Conservation (phyloP, 768 basidiomycete genomes). For the Fomitopsis serialis region DNA sequence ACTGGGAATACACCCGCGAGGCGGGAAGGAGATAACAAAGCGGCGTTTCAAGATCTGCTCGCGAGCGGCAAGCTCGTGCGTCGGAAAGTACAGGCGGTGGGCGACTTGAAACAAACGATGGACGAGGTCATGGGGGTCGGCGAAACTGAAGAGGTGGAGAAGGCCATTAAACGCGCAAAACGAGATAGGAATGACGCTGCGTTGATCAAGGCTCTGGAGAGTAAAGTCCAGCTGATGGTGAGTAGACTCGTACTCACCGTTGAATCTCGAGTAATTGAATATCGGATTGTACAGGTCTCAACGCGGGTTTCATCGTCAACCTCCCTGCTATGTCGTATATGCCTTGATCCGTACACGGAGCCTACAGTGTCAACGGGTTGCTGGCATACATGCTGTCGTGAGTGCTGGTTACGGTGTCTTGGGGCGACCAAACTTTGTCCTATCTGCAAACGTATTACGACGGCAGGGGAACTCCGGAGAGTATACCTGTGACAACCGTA, state of each 20-base stretch:
- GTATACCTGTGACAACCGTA: constrained; percentile 52
- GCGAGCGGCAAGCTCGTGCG: constrained; percentile 39
- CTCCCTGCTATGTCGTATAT: constrained; percentile 63
- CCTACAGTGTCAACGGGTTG: constrained; percentile 80
- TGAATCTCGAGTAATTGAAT: neutral
- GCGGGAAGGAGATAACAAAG: constrained; percentile 13
- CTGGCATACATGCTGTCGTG: constrained; percentile 82
- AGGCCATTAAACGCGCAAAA: constrained; percentile 43
- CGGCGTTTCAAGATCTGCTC: constrained; percentile 45
- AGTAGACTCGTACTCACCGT: constrained; percentile 16
- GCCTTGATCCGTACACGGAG: constrained; percentile 71
- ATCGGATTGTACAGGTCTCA: constrained; percentile 34
- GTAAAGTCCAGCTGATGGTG: constrained; percentile 54
- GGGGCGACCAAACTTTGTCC: constrained; percentile 80
- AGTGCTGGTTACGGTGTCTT: constrained; percentile 82
- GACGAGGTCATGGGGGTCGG: constrained; percentile 36
- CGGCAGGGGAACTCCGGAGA: constrained; percentile 66
- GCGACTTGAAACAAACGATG: constrained; percentile 28
- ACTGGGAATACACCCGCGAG: constrained; percentile 33
- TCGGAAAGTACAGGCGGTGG: constrained; percentile 12
- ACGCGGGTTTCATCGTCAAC: constrained; percentile 35
- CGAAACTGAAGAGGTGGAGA: constrained; percentile 23
- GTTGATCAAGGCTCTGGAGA: constrained; percentile 52
- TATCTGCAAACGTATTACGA: constrained; percentile 83
- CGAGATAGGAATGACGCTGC: constrained; percentile 41